These are phyloP conservation scores for Chenopodium quinoa DNA, from an alignment of 148 eudicot species.

Conservation along the genomic window DNA sequence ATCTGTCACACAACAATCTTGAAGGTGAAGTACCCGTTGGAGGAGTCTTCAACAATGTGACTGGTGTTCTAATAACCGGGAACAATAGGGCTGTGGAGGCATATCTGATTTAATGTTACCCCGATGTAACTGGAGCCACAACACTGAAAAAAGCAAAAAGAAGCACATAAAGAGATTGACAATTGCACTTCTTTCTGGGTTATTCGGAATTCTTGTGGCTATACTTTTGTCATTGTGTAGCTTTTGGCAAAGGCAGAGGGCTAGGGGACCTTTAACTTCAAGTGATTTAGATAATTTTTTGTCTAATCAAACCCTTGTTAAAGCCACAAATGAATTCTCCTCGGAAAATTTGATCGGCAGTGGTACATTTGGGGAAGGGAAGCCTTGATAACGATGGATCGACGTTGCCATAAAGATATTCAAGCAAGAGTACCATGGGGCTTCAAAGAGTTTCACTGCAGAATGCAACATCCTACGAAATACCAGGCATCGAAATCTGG, in stretches of 20 bases:
- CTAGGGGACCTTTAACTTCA: no score
- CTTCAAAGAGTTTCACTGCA: slow-evolving; percentile 23
- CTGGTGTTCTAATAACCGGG: slow-evolving; percentile 28
- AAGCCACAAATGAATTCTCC: slow-evolving; percentile 28
- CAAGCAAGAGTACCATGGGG: slow-evolving; percentile 11
- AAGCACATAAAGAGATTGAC: background rate
- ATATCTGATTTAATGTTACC: slow-evolving; percentile 29
- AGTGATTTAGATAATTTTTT: background rate
- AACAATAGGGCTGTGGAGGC: slow-evolving; percentile 45
- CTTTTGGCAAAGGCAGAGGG: background rate
- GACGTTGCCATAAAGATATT: slow-evolving; percentile 10
- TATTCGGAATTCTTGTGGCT: slow-evolving; percentile 3
- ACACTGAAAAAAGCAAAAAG: background rate
- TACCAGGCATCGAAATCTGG: slow-evolving; percentile 23
- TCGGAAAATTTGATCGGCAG: slow-evolving; percentile 11
- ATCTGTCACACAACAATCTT: slow-evolving; percentile 34
- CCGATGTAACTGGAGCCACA: slow-evolving; percentile 1
- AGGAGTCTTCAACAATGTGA: slow-evolving; percentile 35
- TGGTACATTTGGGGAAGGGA: slow-evolving; percentile 18
- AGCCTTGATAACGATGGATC: background rate
- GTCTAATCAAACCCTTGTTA: slow-evolving; percentile 15
- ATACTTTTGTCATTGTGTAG: no score
- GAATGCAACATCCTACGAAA: slow-evolving; percentile 19
- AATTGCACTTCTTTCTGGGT: slow-evolving; percentile 5
- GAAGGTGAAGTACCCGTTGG: slow-evolving; percentile 38